Evolutionary conservation across 352 stramenopile species (phyloP).

Genomic region (Phytophthora citricola): DNA sequence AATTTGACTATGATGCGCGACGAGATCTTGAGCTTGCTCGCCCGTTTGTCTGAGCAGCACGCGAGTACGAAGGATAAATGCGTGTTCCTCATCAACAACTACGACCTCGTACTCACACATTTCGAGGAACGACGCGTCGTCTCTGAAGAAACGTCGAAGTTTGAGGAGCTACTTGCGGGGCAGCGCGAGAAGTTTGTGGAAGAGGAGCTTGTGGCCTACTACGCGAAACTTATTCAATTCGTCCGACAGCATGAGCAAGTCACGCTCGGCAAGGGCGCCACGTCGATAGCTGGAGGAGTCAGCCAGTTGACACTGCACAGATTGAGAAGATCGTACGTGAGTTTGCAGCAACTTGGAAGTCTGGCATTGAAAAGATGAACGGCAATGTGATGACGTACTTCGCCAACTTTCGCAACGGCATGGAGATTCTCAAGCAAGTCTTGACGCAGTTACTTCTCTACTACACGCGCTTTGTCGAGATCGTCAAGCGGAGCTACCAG

Average conservation of each 20-base stretch:
- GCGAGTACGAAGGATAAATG: slow-evolving; percentile 93
- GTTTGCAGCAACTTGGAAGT: slow-evolving; percentile 97
- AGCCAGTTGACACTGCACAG: slow-evolving; percentile 87
- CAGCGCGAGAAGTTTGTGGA: slow-evolving; percentile 98
- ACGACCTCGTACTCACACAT: slow-evolving; percentile 95
- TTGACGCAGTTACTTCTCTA: slow-evolving; percentile 98
- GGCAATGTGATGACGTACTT: slow-evolving; percentile 98
- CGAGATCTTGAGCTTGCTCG: slow-evolving; percentile 81
- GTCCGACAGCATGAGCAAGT: slow-evolving; percentile 95
- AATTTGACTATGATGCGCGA: slow-evolving; percentile 89
- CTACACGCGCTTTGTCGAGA: slow-evolving; percentile 98
- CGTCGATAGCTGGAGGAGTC: slow-evolving; percentile 18
- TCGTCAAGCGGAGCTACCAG: slow-evolving; percentile 94
- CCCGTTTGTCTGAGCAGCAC: slow-evolving; percentile 93
- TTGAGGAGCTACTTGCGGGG: slow-evolving; percentile 93
- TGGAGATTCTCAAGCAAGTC: slow-evolving; percentile 99
- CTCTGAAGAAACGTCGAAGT: slow-evolving; percentile 94
- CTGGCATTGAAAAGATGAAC: slow-evolving; percentile 98
- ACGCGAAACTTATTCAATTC: slow-evolving; percentile 98
- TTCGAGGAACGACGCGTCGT: slow-evolving; percentile 95
- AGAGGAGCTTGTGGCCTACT: slow-evolving; percentile 93
- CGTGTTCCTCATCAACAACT: slow-evolving; percentile 99
- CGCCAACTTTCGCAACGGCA: slow-evolving; percentile 98
- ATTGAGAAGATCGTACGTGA: slow-evolving; percentile 95
- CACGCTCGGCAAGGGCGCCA: slow-evolving; percentile 44